Evolutionary conservation across 345 rosid species (phyloP), one percentile per base, ranked within the genome.

Genomic region (Salix exigua): DNA sequence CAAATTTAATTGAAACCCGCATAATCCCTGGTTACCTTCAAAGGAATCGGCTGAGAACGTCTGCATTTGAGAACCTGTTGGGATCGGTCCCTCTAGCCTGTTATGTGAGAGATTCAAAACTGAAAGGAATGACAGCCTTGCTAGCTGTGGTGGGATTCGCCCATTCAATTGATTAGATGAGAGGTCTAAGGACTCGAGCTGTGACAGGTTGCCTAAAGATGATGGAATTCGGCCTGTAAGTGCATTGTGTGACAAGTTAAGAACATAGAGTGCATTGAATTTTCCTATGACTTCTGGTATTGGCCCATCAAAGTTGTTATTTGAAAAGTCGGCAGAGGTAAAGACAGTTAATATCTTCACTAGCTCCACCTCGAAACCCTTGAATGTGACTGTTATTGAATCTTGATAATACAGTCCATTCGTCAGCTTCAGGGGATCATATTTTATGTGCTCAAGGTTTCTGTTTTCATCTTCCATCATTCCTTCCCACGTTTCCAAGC

Each of bases 261-360:
- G 83, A 63, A 50, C 37, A 38, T 60, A 33, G 31, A 81, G 77
- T 4, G 71, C 80, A 9, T n/a, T 21, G 37, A 81, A 62, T 13
- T 77, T 6, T 23, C 80, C 83, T 37, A 81, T 21, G 33, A 4
- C n/a, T 14, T 35, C 77, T 23, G 78, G 80, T 66, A 81, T 60
- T 13, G 25, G 51, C 17, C 83, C 83, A 35, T 76, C 74, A 66
- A 80, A 58, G 0, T 62, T 18, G 73, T 76, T 76, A 71, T 17
- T 11, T 9, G 83, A 80, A 28, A 81, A 48, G 55, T 77, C 83
- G 11, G 87, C 76, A 26, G 83, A 77, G 6, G 88, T 85, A 72
- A 86, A 87, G 3, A 84, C 0, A 3, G 82, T 81, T 38, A 85
- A 85, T 76, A 88, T 86, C 78, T 90, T 90, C 42, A 26, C 40